Percentiles rank a stretch among this genome's conserved stretches.
phyloP scores from a whole-genome alignment of 1,139 yeast species.

The Taiozyma sp. region DNA sequence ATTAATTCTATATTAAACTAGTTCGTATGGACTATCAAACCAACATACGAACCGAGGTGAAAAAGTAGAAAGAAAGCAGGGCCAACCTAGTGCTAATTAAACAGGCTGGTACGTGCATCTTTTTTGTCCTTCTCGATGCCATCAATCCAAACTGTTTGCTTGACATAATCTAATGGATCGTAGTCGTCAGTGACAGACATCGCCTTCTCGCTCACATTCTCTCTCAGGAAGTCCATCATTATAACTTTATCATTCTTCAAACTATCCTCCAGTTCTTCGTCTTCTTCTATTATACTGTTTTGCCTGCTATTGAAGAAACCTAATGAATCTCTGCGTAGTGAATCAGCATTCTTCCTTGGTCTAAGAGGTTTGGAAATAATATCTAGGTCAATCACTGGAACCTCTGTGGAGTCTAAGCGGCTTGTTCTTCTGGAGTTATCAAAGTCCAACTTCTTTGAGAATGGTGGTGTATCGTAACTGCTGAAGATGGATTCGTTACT shows the following conservation, averaged over 20 bases:
- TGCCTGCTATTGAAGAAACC: neutral
- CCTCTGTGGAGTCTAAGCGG: neutral
- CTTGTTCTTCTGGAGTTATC: slow-evolving; percentile 1
- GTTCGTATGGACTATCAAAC: neutral
- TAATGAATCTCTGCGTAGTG: neutral
- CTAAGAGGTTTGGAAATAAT: slow-evolving; percentile 8
- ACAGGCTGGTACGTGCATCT: neutral
- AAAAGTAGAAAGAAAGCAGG: no score
- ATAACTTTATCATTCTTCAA: slow-evolving; percentile 6
- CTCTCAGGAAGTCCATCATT: slow-evolving; percentile 18
- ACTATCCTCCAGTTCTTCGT: neutral
- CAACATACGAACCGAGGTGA: neutral
- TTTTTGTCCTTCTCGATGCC: neutral
- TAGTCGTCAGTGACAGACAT: slow-evolving; percentile 11
- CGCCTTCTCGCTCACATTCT: slow-evolving; percentile 14
- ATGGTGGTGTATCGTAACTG: neutral
- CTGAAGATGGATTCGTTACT: slow-evolving; percentile 19
- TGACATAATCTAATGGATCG: slow-evolving; percentile 8
- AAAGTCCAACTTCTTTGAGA: neutral
- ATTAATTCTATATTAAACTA: neutral
- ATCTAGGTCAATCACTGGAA: slow-evolving; percentile 14
- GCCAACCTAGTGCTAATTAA: neutral
- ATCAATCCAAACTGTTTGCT: neutral
- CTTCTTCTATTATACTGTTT: neutral
- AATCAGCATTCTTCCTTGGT: slow-evolving; percentile 7